These are phyloP conservation scores for Chytriomyces sp. DNA, from an alignment of 192 early-diverging fungal genomes.

Conservation along the genomic window DNA sequence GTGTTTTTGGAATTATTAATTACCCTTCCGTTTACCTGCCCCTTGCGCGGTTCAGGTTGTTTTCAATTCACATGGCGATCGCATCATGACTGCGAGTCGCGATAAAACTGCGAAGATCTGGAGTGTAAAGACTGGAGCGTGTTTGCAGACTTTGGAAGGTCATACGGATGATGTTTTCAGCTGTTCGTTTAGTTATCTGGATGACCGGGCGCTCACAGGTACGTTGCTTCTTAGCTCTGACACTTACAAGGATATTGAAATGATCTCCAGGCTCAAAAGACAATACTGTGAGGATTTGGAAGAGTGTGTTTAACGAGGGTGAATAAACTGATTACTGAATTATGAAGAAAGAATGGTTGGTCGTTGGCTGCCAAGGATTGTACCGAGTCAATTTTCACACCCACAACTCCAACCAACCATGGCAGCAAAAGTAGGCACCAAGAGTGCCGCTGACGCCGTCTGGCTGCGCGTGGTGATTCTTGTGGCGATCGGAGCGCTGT, in stretches of 20 bases:
- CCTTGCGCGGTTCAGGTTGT: slow-evolving; percentile 32
- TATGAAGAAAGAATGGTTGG: background rate
- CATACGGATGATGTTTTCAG: slow-evolving; percentile 57
- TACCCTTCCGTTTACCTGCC: background rate
- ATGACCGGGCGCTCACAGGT: slow-evolving; percentile 49
- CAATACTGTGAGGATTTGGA: slow-evolving; percentile 35
- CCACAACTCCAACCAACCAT: no score
- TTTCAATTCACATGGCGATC: slow-evolving; percentile 47
- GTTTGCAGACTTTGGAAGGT: slow-evolving; percentile 43
- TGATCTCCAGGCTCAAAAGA: slow-evolving; percentile 28
- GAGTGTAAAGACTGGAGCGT: slow-evolving; percentile 37
- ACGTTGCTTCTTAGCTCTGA: background rate
- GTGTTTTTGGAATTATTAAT: background rate
- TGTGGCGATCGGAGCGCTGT: slow-evolving; percentile 81
- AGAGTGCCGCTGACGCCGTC: slow-evolving; percentile 21
- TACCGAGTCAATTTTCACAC: no score
- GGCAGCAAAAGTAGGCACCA: no score
- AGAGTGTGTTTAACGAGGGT: background rate
- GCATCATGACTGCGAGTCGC: slow-evolving; percentile 42
- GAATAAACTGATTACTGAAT: background rate
- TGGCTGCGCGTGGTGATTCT: slow-evolving; percentile 86
- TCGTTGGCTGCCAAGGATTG: background rate
- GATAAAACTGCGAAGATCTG: slow-evolving; percentile 51
- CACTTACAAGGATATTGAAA: background rate
- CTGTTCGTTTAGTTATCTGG: slow-evolving; percentile 53